Evolutionary conservation across 768 basidiomycete species (phyloP), one percentile per base, ranked within the genome.

Genomic region (Neoboletus subvelutipes): DNA sequence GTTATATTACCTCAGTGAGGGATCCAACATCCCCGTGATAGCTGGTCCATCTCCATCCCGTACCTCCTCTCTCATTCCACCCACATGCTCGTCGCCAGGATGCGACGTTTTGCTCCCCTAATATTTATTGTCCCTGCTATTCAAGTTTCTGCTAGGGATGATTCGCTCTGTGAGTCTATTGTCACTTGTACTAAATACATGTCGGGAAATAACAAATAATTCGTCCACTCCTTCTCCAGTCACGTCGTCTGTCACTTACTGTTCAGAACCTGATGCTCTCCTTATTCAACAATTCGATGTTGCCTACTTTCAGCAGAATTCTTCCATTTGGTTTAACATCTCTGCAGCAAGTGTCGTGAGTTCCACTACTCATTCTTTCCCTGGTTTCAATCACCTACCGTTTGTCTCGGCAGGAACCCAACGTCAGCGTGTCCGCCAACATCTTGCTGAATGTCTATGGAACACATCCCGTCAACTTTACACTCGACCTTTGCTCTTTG

Each of bases 361-460:
- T 85, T 22, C 59, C 22, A 20, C 45, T 29, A 39, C 48, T 22
- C n/a, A 0, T 0, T n/a, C 10, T 40, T 28, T 58, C 48, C 48
- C 8, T 31, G 9, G 43, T 40, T 57, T 48, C 56, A 50, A n/a
- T 57, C 52, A 58, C 57, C 51, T 60, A 61, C 26, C 54, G 46
- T 57, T 62, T 56, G 34, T 52, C 50, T 40, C 49, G 6, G 33
- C 24, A 91, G 90, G 79, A 86, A 77, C 68, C 84, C 45, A 83
- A 90, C 67, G 79, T 94, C 64, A 92, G 83, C 66, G 91, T 96
- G 52, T 80, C 84, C 4, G 94, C 92, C 34, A 89, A 88, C 66
- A 75, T 97, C 50, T 78, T 90, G 65, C 75, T 94, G 67, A 89
- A 91, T 57, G 89, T 88, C n/a, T 98, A 98, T 63, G 94, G 94